phyloP scores from a whole-genome alignment of 1,284 basidiomycete species.

The Apiotrichum porosum region DNA sequence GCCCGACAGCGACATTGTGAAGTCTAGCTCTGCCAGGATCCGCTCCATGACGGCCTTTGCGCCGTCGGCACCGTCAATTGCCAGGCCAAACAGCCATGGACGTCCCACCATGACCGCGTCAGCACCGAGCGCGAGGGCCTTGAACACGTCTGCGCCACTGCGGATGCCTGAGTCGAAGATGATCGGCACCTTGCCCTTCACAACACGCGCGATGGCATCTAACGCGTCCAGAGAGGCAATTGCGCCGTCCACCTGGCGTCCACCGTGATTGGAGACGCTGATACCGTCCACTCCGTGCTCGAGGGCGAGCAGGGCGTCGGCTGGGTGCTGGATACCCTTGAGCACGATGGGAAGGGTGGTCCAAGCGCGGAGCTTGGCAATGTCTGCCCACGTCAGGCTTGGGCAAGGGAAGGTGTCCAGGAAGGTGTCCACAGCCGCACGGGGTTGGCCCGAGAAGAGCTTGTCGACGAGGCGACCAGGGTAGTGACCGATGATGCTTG shows the following conservation, averaged over 20 bases:
- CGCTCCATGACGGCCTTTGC: constrained; percentile 62
- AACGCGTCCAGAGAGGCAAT: constrained; percentile 67
- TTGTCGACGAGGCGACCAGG: constrained; percentile 7
- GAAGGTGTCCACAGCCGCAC: constrained; percentile 14
- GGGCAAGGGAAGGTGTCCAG: constrained; percentile 15
- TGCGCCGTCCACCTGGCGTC: constrained; percentile 74
- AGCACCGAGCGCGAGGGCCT: constrained; percentile 54
- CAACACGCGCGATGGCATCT: constrained; percentile 48
- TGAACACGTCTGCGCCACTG: constrained; percentile 68
- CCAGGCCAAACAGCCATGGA: constrained; percentile 57
- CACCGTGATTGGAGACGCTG: constrained; percentile 76
- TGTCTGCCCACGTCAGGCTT: constrained; percentile 7
- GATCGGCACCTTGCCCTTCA: constrained; percentile 54
- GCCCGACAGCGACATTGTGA: constrained; percentile 37
- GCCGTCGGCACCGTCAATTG: constrained; percentile 60
- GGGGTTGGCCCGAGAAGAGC: background rate
- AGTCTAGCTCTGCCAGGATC: constrained; percentile 61
- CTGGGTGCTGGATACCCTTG: constrained; percentile 60
- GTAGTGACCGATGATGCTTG: constrained; percentile 6
- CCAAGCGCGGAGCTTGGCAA: constrained; percentile 4
- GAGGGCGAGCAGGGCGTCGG: constrained; percentile 67
- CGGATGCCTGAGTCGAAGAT: constrained; percentile 76
- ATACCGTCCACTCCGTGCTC: constrained; percentile 66
- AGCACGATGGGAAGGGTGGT: constrained; percentile 53
- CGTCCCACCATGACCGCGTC: constrained; percentile 41